Percentiles rank a stretch among this genome's conserved stretches.
These are phyloP conservation scores for Passiflora organensis DNA, from an alignment of 345 rosid species.

Conservation along the genomic window DNA sequence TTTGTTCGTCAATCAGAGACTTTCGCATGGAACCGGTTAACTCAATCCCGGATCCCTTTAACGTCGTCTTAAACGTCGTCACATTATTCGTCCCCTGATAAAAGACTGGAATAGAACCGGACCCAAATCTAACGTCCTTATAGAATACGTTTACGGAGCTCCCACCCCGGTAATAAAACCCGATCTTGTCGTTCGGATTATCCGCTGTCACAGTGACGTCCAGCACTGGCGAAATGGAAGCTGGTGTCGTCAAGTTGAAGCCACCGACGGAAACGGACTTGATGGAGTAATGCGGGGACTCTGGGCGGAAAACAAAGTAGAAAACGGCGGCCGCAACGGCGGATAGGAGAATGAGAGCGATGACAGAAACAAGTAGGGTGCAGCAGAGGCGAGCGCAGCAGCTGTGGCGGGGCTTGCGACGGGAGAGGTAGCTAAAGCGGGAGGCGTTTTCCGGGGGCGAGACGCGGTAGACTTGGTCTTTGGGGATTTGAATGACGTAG, in stretches of 20 bases:
- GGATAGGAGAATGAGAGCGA: conserved; percentile 35
- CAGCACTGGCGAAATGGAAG: conserved; percentile 45
- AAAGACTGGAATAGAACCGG: conserved; percentile 50
- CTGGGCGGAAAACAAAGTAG: conserved; percentile 62
- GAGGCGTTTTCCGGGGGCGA: conserved; percentile 80
- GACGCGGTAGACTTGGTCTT: conserved; percentile 80
- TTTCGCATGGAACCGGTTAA: conserved; percentile 22
- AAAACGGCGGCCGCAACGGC: conserved; percentile 45
- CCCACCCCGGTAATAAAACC: conserved; percentile 46
- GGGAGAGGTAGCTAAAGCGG: conserved; percentile 51
- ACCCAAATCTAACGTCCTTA: conserved; percentile 31
- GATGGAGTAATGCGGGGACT: conserved; percentile 53
- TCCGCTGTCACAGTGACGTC: conserved; percentile 49
- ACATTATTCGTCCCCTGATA: conserved; percentile 59
- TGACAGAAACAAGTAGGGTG: conserved; percentile 25
- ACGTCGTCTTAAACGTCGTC: conserved; percentile 39
- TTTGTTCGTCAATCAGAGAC: conserved; percentile 25
- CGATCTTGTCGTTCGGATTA: conserved; percentile 66
- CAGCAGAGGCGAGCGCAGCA: conserved; percentile 46
- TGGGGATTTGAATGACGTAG: conserved; percentile 79
- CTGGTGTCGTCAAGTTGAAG: conserved; percentile 45
- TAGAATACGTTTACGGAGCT: conserved; percentile 43
- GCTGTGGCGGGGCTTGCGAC: conserved; percentile 27
- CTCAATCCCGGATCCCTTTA: conserved; percentile 46
- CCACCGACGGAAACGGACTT: conserved; percentile 46